Base-by-base conservation (phyloP, 148 eudicot genomes). In the Amaranthus palmeri region DNA sequence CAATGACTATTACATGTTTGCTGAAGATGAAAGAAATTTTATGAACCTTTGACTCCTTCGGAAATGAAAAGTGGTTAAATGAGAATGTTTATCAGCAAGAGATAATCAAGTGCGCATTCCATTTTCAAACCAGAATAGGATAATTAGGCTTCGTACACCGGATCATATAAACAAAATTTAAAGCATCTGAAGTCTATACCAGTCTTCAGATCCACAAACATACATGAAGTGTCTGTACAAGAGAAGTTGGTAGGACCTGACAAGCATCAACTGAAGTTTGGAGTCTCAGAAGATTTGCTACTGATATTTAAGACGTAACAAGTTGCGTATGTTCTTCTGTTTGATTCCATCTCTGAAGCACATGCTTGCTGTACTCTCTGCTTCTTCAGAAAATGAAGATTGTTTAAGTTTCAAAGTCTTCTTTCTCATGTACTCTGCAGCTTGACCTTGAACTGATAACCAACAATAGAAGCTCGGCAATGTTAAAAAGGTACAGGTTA, bases 341-440 rank as follows among this genome's bases (percentile, higher is more conserved):
- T 75, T 90, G 76, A 87, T 86, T 71, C 93, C 98, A 76, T 84
- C 79, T 81, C 84, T 88, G 69, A 83, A 92, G 77, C 75, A 80
- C 64, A 83, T 76, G 85, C 92, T 90, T 72, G 89, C 91, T 66
- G 79, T 76, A 64, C 61, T 54, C 66, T 65, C 74, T 50, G 68
- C 51, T 73, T 74, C 76, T 54, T 57, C 70, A 42, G 60, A n/a
- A 25, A 56, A 36, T 47, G 72, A 73, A 72, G 61, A 14, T 45
- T 69, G 73, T 59, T 74, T 72, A 18, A 72, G 61, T 61, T 72
- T 75, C 73, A 78, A 43, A 57, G 42, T 68, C 79, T 82, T 88
- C 76, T 71, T 82, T 70, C 82, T 84, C 83, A 83, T 41, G 81
- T 89, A 85, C 72, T 84, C 82, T 49, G 83, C 72, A 17, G 90